Evolutionary conservation across 148 eudicot species (phyloP), one percentile per base, ranked within the genome.

Genomic region (Arbutus unedo): DNA sequence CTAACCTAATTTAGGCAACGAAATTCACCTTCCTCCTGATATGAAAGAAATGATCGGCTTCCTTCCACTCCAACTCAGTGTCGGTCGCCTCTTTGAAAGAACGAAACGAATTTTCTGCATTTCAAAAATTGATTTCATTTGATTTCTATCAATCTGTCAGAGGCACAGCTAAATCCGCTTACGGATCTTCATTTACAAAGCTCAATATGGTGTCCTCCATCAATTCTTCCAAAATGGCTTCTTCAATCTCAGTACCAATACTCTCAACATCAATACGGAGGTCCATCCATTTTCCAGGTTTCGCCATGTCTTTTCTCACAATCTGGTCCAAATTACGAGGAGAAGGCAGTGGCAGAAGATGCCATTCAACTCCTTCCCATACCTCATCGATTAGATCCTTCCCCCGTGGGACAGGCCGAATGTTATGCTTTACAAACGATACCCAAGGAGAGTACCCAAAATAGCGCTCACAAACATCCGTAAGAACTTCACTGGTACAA

Each of bases 341-440:
- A 38, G 84, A 84, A 6, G 89, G 80, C 81, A 86, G 85, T 54
- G 86, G 83, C 48, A 86, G 76, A 43, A 97, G 81, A 82, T 86
- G 87, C 89, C 90, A 84, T 49, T 90, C 93, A 59, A 94, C 96
- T 73, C 87, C 86, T 84, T 87, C 82, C 98, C 99, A 94, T 83
- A 89, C 85, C 89, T 93, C 96, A 41, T 80, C 54, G 47, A 93
- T 87, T 54, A 97, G 82, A 49, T 88, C 91, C 88, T 91, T 90
- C 77, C 91, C 92, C 80, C 85, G 91, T 13, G 88, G 84, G 74
- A 83, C 86, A 0, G 88, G 86, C 31, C 71, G 85, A 81, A 87
- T 81, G 59, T 81, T 87, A 23, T 82, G 85, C 64, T 82, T 91
- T 71, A 78, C 87, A 47, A 83, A 86, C n/a, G 94, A 90, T 5